These are phyloP conservation scores for Clavispora asparagi DNA, from an alignment of 805 yeast species.

Conservation along the genomic window DNA sequence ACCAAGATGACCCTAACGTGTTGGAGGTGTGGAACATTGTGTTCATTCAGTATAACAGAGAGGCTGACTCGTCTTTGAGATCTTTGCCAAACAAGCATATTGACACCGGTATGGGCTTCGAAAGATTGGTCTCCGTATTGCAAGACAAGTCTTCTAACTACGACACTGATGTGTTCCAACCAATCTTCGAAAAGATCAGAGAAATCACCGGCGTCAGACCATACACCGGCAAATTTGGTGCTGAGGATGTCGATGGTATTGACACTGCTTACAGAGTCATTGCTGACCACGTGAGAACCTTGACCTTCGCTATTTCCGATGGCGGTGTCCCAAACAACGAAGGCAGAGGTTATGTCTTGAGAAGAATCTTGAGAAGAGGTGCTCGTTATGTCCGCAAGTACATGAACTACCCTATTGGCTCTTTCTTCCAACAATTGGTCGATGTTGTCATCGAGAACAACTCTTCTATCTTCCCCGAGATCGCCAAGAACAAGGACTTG, in stretches of 20 bases:
- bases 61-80: conserved; percentile 72
- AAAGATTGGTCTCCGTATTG: conserved; percentile 89
- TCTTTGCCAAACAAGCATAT: conserved; percentile 91
- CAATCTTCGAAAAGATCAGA: conserved; percentile 79
- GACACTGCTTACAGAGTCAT: conserved; percentile 98
- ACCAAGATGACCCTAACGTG: conserved; percentile 96
- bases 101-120: conserved; percentile 99
- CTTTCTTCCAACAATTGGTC: conserved; percentile 85
- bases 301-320: conserved; percentile 93
- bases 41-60: conserved; percentile 95
- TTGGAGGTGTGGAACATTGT: conserved; percentile 98
- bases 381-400: conserved; percentile 95
- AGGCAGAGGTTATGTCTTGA: conserved; percentile 96
- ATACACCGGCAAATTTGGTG: conserved; percentile 89
- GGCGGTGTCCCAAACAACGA: conserved; percentile 99
- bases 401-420: conserved; percentile 92
- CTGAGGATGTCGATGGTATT: conserved; percentile 87
- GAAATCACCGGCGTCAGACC: conserved; percentile 91
- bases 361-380: conserved; percentile 97
- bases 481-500: conserved; percentile 61
- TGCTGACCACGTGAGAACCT: conserved; percentile 97
- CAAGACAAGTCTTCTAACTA: conserved; percentile 91
- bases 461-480: conserved; percentile 86
- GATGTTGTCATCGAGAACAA: conserved; percentile 91
- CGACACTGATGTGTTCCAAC: conserved; percentile 95